These are phyloP conservation scores for Colletotrichum magnum DNA, from an alignment of 2,329 filamentous ascomycete genomes.

Conservation along the genomic window DNA sequence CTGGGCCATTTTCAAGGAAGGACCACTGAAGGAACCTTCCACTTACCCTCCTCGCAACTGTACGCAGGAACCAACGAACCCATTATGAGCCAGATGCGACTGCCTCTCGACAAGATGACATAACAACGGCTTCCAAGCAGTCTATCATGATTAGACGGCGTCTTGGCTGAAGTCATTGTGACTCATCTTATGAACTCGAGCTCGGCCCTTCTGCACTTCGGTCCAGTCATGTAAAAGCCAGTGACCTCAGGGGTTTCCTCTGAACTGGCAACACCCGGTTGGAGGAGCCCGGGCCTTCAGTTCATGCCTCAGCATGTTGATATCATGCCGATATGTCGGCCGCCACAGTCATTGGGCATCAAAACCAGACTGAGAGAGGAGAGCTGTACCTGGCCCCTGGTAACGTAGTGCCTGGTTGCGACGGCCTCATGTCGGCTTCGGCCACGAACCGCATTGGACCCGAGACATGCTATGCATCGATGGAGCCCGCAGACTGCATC, in stretches of 20 bases:
- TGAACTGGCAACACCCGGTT: background rate
- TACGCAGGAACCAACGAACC: background rate
- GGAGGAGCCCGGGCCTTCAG: slow-evolving; percentile 8
- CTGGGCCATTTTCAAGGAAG: too few relatives aligned
- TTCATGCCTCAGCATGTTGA: slow-evolving; percentile 1
- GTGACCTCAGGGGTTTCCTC: background rate
- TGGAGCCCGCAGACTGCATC: background rate
- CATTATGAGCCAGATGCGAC: background rate
- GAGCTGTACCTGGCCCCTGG: too few relatives aligned
- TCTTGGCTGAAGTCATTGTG: background rate
- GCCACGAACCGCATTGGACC: background rate
- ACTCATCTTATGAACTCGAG: background rate
- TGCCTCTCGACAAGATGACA: background rate
- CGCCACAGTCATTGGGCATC: background rate
- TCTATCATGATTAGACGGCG: background rate
- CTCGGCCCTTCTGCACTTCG: background rate
- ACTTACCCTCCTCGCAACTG: too few relatives aligned
- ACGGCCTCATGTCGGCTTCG: background rate
- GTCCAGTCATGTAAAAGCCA: background rate
- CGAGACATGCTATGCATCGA: background rate
- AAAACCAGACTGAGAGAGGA: too few relatives aligned
- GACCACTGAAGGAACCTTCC: too few relatives aligned
- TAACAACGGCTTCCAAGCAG: background rate
- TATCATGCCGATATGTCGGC: background rate
- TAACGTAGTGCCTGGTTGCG: background rate